Evolutionary conservation across 306 rosid species (phyloP).

Genomic region (Glycine tomentella): DNA sequence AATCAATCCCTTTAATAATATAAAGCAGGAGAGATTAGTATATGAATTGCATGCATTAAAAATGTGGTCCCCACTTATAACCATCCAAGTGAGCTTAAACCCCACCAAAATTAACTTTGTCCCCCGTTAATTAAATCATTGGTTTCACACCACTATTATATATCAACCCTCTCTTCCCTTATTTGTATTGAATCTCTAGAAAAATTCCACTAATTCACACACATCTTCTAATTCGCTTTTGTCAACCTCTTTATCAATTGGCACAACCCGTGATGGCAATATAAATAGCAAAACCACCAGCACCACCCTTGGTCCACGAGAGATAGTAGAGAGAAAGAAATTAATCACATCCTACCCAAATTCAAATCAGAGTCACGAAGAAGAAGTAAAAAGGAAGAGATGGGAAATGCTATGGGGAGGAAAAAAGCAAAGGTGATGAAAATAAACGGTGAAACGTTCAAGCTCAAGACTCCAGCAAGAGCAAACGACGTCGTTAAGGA

Average conservation of each 20-base stretch:
- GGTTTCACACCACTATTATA: conserved; percentile 45
- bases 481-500: conserved; percentile 67
- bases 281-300: conserved; percentile 31
- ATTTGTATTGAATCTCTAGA: conserved; percentile 32
- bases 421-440: conserved; percentile 82
- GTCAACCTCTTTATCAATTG: conserved; percentile 28
- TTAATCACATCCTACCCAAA: too few relatives aligned
- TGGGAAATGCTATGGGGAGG: conserved; percentile 79
- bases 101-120: conserved; percentile 29
- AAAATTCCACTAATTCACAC: conserved; percentile 53
- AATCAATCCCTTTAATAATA: background rate
- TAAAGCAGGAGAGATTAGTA: background rate
- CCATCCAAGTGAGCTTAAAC: conserved; percentile 9
- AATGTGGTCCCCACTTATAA: background rate
- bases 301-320: background rate
- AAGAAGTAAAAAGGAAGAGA: background rate
- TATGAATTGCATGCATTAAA: background rate
- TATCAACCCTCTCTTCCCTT: too few relatives aligned
- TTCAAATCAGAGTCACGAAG: background rate
- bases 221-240: conserved; percentile 23
- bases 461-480: conserved; percentile 63
- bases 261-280: background rate
- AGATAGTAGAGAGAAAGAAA: background rate
- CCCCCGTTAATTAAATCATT: background rate
- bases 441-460: conserved; percentile 75